These are phyloP conservation scores for Calycina herbarum DNA, from an alignment of 2,329 filamentous ascomycete genomes.

Conservation along the genomic window DNA sequence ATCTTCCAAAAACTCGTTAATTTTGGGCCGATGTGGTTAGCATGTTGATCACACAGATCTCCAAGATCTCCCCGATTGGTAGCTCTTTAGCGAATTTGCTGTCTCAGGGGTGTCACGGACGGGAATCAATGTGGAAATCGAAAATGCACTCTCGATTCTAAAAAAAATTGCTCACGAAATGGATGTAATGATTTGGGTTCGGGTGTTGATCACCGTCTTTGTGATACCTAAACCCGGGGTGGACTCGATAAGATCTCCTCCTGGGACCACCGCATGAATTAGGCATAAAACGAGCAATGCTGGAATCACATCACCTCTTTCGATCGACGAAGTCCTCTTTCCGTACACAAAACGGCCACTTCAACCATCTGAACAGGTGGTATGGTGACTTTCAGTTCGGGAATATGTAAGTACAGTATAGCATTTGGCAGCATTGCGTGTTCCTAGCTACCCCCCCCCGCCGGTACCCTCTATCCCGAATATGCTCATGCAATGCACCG, in stretches of 20 bases:
- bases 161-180: too few relatives aligned
- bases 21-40: constrained; percentile 35
- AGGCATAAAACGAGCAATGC: too few relatives aligned
- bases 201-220: too few relatives aligned
- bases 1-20: constrained; percentile 25
- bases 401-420: background rate
- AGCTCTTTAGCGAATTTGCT: constrained; percentile 22
- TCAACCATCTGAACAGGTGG: too few relatives aligned
- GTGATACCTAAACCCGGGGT: too few relatives aligned
- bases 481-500: background rate
- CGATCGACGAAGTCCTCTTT: too few relatives aligned
- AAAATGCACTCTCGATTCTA: background rate
- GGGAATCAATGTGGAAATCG: background rate
- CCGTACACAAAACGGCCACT: too few relatives aligned
- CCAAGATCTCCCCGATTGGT: constrained; percentile 21
- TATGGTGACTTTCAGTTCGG: background rate
- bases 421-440: background rate
- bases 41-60: constrained; percentile 10
- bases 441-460: too few relatives aligned
- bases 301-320: too few relatives aligned
- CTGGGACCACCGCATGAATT: too few relatives aligned
- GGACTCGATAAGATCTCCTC: too few relatives aligned
- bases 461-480: background rate
- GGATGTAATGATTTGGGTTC: too few relatives aligned
- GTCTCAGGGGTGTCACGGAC: constrained; percentile 13